phyloP scores from a whole-genome alignment of 2,329 filamentous ascomycete species.

The Lachnellula subtilissima region DNA sequence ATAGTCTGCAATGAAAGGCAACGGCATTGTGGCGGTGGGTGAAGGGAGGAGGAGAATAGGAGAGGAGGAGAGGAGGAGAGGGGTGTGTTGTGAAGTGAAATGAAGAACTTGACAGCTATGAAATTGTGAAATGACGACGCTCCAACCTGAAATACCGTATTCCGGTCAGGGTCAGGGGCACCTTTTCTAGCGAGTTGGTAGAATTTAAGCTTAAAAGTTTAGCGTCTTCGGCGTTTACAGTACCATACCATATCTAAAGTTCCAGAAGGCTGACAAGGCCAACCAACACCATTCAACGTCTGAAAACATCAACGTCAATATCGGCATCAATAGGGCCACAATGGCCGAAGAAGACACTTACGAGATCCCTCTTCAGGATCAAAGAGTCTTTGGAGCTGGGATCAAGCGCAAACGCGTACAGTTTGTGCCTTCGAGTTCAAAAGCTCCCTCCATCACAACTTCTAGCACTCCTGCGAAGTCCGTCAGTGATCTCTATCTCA shows the following conservation, averaged over 20 bases:
- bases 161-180: no score
- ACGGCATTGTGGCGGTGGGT: conserved; percentile 24
- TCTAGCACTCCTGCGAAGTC: conserved; percentile 30
- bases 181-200: background rate
- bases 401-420: conserved; percentile 55
- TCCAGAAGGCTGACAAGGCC: background rate
- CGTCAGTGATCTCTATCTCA: conserved; percentile 55
- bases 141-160: background rate
- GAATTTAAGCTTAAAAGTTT: conserved; percentile 21
- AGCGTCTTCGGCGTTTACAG: background rate
- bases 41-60: background rate
- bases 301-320: no score
- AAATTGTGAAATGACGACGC: background rate
- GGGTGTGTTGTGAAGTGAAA: background rate
- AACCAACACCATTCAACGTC: background rate
- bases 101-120: background rate
- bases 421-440: conserved; percentile 45
- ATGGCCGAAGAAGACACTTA: conserved; percentile 50
- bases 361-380: conserved; percentile 52
- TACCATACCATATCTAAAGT: background rate
- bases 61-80: background rate
- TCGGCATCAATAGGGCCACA: background rate
- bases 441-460: conserved; percentile 21
- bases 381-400: conserved; percentile 58
- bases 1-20: conserved; percentile 27